Conservation (phyloP, 2,329 filamentous ascomycete genomes). For the Celoporthe dispersa region DNA sequence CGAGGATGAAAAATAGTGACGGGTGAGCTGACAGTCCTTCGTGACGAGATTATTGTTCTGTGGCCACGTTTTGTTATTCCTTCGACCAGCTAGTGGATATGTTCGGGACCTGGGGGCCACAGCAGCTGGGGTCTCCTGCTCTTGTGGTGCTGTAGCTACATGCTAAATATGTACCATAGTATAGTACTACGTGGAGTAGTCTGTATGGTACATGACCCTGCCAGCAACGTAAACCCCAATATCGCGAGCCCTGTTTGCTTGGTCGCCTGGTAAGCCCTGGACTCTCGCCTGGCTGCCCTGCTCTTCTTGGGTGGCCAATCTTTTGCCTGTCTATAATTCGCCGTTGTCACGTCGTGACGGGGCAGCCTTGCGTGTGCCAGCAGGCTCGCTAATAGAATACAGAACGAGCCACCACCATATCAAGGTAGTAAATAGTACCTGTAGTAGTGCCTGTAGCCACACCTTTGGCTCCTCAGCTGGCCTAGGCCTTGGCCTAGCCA, state of each 20-base stretch:
- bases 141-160: background rate
- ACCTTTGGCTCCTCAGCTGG: background rate
- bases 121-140: background rate
- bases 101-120: background rate
- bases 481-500: background rate
- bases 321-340: background rate
- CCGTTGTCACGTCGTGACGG: no score
- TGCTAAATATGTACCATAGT: background rate
- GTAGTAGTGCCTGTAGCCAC: background rate
- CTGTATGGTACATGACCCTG: background rate
- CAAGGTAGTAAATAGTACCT: no score
- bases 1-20: background rate
- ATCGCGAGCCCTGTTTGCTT: background rate
- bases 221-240: background rate
- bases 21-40: constrained; percentile 3
- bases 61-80: constrained; percentile 1
- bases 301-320: background rate
- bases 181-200: background rate
- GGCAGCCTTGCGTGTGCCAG: no score
- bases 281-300: background rate
- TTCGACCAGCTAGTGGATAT: background rate
- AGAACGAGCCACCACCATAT: no score
- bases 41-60: background rate
- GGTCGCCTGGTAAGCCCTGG: background rate
- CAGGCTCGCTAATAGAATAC: no score